These are phyloP conservation scores for Fagus crenata DNA, from an alignment of 306 rosid genomes.

Conservation along the genomic window DNA sequence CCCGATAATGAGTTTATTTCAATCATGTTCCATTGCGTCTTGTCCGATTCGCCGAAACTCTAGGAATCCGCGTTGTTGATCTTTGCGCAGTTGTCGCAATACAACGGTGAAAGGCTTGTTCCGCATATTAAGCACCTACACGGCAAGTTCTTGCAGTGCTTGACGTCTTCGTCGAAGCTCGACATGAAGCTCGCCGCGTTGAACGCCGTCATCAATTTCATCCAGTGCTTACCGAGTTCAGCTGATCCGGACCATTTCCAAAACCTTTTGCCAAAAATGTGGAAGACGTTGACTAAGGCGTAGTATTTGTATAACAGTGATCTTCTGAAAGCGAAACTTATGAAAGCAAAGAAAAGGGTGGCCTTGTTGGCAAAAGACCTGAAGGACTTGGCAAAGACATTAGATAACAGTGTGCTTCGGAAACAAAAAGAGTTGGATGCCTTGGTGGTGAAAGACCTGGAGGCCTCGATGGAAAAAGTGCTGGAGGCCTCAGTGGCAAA, in stretches of 20 bases:
- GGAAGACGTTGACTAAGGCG: constrained; percentile 78
- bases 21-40: constrained; percentile 85
- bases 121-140: constrained; percentile 81
- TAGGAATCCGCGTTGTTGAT: constrained; percentile 84
- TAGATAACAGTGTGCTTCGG: no score
- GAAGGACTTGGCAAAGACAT: no score
- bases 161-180: constrained; percentile 43
- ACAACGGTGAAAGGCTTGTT: constrained; percentile 71
- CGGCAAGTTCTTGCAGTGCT: constrained; percentile 67
- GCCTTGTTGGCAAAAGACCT: no score
- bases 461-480: no score
- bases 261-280: constrained; percentile 88
- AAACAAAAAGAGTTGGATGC: no score
- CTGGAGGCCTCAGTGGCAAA: no score
- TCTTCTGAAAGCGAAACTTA: background rate
- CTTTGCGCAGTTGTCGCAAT: constrained; percentile 88
- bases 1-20: constrained; percentile 89
- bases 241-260: constrained; percentile 80
- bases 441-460: no score
- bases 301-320: constrained; percentile 57
- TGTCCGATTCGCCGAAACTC: constrained; percentile 70
- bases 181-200: constrained; percentile 83
- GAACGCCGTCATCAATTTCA: constrained; percentile 87
- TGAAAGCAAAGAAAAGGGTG: no score
- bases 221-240: constrained; percentile 79